These are phyloP conservation scores for Wickerhamomyces bisporus DNA, from an alignment of 805 yeast species.

Conservation along the genomic window DNA sequence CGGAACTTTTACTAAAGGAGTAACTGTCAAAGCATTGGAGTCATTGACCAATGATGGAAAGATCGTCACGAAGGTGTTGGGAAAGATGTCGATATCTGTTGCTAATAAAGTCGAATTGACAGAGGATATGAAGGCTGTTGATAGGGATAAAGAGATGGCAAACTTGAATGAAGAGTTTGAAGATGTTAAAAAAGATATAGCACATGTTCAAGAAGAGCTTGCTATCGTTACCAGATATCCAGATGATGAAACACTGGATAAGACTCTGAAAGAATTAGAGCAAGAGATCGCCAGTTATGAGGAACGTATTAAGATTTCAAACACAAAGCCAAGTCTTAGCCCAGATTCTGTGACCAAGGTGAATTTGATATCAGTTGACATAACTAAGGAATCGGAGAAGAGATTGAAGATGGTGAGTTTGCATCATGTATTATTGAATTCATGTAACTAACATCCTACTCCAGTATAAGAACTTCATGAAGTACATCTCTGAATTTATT, in stretches of 20 bases:
- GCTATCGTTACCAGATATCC: constrained; percentile 11
- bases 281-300: constrained; percentile 4
- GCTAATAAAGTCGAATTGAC: constrained; percentile 30
- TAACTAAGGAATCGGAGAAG: constrained; percentile 13
- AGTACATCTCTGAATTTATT: constrained; percentile 15
- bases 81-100: constrained; percentile 39
- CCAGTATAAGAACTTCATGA: constrained; percentile 13
- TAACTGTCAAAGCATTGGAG: constrained; percentile 33
- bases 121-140: not conserved
- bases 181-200: not conserved
- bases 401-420: constrained; percentile 14
- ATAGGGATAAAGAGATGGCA: not conserved
- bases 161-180: not conserved
- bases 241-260: constrained; percentile 9
- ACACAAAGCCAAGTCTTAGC: constrained; percentile 4
- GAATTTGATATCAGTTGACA: not conserved
- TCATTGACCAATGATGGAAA: constrained; percentile 27
- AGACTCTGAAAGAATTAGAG: constrained; percentile 1
- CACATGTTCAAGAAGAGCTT: constrained; percentile 4
- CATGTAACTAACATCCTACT: not conserved
- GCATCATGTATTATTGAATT: too few species aligned
- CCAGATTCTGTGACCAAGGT: constrained; percentile 7
- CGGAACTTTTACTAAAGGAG: constrained; percentile 31
- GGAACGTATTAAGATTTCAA: constrained; percentile 1
- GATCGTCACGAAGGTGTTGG: constrained; percentile 36